Base-by-base conservation (phyloP, 2,329 filamentous ascomycete genomes). In the Eutypa lata region DNA sequence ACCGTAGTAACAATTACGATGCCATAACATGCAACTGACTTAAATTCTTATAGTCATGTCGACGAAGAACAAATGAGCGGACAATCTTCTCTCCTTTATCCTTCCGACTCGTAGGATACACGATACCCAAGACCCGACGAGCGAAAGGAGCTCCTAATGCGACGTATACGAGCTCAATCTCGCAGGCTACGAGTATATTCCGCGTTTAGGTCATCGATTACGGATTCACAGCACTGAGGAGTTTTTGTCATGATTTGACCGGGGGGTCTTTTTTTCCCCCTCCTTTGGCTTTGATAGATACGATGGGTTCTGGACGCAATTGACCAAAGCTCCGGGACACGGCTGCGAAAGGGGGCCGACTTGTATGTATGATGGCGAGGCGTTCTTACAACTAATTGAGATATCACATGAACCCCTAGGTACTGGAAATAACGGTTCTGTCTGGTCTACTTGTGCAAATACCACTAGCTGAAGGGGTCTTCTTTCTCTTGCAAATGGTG, bases 321-420 rank as follows among this genome's bases (percentile, higher is more conserved):
- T 28, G 55, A 50, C 44, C 56, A 49, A n/a, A 47, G 7, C 51
- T 24, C 49, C 58, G 50, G 37, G 42, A 53, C 26, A 43, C 54
- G 50, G 58, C 51, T 60, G 57, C 54, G 57, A 59, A 61, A 57
- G 61, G 64, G 57, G 61, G 64, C 56, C 57, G 59, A 65, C 61
- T 64, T 68, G 65, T 68, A 73, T 76, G 71, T 78, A 76, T 74
- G 72, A 74, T 71, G 69, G 73, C 69, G 67, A 66, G 71, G 73
- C 73, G 73, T 76, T 77, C 67, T n/a, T 62, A 68, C 71, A 64
- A 73, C 68, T 76, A 76, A 76, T 76, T 68, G 68, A 76, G 65
- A 64, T 62, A 67, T 59, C 61, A 66, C 56, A 64, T 55, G 60
- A 67, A 52, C 38, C 28, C 13, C 18, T 24, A 6, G 19, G n/a